Conservation (phyloP, 2,329 filamentous ascomycete species). For the Stachybotrys chartarum region DNA sequence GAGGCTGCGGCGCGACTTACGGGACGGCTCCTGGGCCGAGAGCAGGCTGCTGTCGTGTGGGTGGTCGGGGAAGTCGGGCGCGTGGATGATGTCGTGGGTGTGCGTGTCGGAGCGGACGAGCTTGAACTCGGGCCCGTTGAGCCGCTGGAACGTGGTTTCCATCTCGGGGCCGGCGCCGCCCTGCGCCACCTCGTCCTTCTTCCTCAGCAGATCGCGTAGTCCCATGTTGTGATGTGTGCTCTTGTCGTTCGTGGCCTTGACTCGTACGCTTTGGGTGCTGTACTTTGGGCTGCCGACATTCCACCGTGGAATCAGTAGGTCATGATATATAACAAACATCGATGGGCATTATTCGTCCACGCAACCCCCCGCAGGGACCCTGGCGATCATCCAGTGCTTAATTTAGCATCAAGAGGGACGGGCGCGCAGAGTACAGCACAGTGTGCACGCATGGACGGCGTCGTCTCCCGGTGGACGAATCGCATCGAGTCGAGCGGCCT, state of each 20-base stretch:
- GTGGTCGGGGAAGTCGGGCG: slow-evolving; percentile 39
- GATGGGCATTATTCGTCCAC: neutral
- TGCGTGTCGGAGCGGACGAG: slow-evolving; percentile 81
- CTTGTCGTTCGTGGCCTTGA: neutral
- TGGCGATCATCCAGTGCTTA: neutral
- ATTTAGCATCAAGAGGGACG: neutral
- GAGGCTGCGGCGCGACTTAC: slow-evolving; percentile 33
- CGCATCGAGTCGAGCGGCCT: too few relatives aligned
- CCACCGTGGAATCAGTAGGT: too few relatives aligned
- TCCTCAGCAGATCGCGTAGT: slow-evolving; percentile 46
- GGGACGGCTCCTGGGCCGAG: slow-evolving; percentile 17
- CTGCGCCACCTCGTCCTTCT: slow-evolving; percentile 39
- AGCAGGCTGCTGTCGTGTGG: slow-evolving; percentile 21
- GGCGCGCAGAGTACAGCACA: neutral
- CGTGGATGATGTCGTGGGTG: slow-evolving; percentile 70
- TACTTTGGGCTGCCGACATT: too few relatives aligned
- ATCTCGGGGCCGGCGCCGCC: slow-evolving; percentile 23
- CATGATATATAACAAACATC: too few relatives aligned
- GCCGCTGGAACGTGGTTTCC: slow-evolving; percentile 24
- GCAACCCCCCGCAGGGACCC: neutral
- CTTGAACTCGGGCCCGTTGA: slow-evolving; percentile 59
- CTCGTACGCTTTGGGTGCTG: too few relatives aligned
- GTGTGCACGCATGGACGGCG: neutral
- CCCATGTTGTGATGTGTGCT: slow-evolving; percentile 30
- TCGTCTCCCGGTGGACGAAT: too few relatives aligned